phyloP scores from a whole-genome alignment of 1,139 yeast genomes.

The Saccharomyces hybrid region DNA sequence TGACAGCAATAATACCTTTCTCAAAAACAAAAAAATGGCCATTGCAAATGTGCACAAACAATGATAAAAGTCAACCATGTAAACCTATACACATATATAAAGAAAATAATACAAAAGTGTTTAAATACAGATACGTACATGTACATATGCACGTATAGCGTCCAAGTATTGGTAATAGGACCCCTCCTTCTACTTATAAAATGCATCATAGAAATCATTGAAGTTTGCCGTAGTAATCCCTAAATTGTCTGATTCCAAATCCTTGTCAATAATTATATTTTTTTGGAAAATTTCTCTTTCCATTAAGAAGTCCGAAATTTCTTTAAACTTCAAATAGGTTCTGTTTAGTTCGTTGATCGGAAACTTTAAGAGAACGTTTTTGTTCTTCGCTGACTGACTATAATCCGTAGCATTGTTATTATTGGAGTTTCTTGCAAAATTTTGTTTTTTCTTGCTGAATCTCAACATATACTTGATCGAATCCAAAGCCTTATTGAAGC shows the following conservation, averaged over 20 bases:
- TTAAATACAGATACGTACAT: slow-evolving; percentile 2
- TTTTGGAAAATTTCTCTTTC: background rate
- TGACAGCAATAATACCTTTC: background rate
- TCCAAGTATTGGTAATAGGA: background rate
- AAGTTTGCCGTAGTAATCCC: background rate
- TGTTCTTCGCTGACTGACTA: background rate
- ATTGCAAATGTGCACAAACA: background rate
- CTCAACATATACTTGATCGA: background rate
- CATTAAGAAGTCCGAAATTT: background rate
- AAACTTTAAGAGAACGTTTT: background rate
- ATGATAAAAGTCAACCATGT: background rate
- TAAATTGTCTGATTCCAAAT: background rate
- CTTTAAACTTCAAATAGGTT: background rate
- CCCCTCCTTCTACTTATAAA: background rate
- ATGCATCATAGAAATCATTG: background rate
- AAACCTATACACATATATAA: background rate
- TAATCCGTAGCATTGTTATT: background rate
- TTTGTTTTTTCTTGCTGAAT: background rate
- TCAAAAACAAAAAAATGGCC: too few relatives aligned
- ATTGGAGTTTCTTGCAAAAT: background rate
- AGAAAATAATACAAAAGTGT: background rate
- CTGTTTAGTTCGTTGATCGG: background rate
- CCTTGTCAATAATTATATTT: background rate
- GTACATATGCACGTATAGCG: slow-evolving; percentile 2
- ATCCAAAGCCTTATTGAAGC: background rate